Conservation (phyloP, 331 rosid genomes). For the Erythrophleum ivorense region DNA sequence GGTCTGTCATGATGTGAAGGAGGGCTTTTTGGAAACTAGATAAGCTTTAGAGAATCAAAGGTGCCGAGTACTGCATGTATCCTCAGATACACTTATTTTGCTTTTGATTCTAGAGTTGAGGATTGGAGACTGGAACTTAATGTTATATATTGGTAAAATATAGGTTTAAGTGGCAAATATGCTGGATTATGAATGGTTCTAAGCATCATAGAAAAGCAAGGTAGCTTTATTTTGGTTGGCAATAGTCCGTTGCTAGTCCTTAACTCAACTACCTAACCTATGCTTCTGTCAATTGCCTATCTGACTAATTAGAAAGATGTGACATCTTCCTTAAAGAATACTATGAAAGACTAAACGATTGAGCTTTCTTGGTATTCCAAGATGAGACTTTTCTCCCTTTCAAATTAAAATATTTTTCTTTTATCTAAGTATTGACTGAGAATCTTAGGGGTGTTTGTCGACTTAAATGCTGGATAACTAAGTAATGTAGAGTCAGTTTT, state of each 20-base stretch:
- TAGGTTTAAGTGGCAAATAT: neutral
- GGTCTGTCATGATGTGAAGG: constrained; percentile 4
- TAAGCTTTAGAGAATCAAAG: neutral
- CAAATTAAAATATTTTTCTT: neutral
- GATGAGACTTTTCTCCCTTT: neutral
- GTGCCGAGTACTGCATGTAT: neutral
- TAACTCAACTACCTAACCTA: neutral
- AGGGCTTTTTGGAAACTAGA: neutral
- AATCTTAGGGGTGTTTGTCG: constrained; percentile 8
- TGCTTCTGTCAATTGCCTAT: neutral
- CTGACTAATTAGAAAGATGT: neutral
- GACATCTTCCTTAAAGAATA: neutral
- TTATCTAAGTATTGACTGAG: constrained; percentile 18
- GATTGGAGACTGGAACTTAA: neutral
- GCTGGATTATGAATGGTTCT: constrained; percentile 10
- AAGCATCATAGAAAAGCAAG: neutral
- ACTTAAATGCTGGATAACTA: neutral
- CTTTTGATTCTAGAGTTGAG: neutral
- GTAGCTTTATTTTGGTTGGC: neutral
- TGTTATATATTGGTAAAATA: neutral
- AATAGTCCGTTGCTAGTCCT: constrained; percentile 2
- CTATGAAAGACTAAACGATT: constrained; percentile 1
- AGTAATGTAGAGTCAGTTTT: neutral
- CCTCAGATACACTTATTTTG: neutral
- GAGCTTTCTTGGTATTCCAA: constrained; percentile 10